Evolutionary conservation across 73 alveolate genomes (phyloP).

Genomic region (Paramecium bursaria): DNA sequence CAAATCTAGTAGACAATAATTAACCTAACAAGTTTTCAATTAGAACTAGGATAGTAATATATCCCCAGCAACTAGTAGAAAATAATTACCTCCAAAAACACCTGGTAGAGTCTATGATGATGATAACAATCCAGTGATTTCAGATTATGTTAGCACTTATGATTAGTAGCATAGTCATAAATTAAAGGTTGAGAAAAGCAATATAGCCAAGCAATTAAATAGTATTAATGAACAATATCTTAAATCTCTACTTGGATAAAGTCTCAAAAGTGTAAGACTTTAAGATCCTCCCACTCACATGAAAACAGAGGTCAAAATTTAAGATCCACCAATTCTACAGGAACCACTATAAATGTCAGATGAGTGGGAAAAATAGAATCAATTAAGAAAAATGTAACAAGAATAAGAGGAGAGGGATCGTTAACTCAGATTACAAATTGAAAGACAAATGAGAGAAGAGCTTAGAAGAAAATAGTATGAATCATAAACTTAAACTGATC

Average conservation of each 20-base stretch:
- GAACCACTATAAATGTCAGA: neutral
- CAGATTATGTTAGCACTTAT: constrained; percentile 43
- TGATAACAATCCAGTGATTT: constrained; percentile 14
- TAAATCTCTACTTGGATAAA: neutral
- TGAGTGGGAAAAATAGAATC: neutral
- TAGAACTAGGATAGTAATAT: too few relatives aligned
- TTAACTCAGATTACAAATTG: constrained; percentile 1
- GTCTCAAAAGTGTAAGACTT: too few relatives aligned
- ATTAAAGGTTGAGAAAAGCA: constrained; percentile 28
- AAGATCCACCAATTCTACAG: neutral
- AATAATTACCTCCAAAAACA: constrained; percentile 37
- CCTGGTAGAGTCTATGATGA: constrained; percentile 35
- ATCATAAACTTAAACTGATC: constrained; percentile 28
- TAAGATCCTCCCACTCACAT: too few relatives aligned
- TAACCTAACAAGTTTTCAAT: too few relatives aligned
- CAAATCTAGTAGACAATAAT: too few relatives aligned
- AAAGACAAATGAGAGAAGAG: constrained; percentile 41
- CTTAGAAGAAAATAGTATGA: constrained; percentile 17
- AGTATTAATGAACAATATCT: neutral
- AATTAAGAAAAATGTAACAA: neutral
- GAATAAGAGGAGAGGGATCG: constrained; percentile 9
- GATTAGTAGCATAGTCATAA: constrained; percentile 28
- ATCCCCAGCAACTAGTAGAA: too few relatives aligned
- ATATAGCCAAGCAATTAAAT: constrained; percentile 20
- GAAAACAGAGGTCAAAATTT: too few relatives aligned